Evolutionary conservation across 495 filamentous ascomycete genomes (phyloP).

Genomic region (Delitschia confertaspora): DNA sequence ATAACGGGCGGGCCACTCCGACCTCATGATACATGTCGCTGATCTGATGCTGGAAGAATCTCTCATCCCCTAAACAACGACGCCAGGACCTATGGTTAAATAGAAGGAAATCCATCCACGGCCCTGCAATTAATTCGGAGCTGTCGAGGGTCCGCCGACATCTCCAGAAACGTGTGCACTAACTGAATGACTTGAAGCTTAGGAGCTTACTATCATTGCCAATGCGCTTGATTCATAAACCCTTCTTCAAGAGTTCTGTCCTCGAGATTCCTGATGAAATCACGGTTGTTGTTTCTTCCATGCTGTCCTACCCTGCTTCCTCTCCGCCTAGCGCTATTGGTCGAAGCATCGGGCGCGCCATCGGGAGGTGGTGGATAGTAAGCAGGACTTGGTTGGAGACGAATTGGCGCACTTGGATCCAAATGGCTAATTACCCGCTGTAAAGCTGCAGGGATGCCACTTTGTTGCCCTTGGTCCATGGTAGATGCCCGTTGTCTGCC

Average conservation of each 20-base stretch:
- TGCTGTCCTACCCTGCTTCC: slow-evolving; percentile 61
- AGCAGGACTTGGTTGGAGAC: slow-evolving; percentile 89
- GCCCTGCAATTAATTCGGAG: too few species aligned
- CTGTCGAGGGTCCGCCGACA: too few species aligned
- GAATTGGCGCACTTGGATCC: slow-evolving; percentile 88
- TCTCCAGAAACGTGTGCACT: too few species aligned
- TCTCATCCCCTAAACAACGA: too few species aligned
- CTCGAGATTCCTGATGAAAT: slow-evolving; percentile 90
- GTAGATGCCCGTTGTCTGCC: slow-evolving; percentile 88
- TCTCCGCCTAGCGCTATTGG: slow-evolving; percentile 60
- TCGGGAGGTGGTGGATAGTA: slow-evolving; percentile 97
- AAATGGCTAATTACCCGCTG: slow-evolving; percentile 96
- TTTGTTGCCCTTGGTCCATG: slow-evolving; percentile 86
- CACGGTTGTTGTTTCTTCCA: slow-evolving; percentile 58
- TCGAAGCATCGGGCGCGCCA: slow-evolving; percentile 56
- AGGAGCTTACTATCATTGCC: slow-evolving; percentile 42
- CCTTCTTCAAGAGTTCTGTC: slow-evolving; percentile 90
- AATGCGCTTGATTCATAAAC: slow-evolving; percentile 55
- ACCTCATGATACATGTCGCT: too few species aligned
- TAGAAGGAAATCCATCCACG: too few species aligned
- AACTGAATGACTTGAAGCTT: slow-evolving; percentile 1
- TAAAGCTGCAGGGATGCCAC: slow-evolving; percentile 83
- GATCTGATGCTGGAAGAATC: too few species aligned
- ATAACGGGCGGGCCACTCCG: too few species aligned
- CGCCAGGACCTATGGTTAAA: too few species aligned